Percentiles rank a stretch among this genome's conserved stretches.
Evolutionary conservation across 2,329 filamentous ascomycete species (phyloP).

Genomic region (Emmonsiellopsis sp.): DNA sequence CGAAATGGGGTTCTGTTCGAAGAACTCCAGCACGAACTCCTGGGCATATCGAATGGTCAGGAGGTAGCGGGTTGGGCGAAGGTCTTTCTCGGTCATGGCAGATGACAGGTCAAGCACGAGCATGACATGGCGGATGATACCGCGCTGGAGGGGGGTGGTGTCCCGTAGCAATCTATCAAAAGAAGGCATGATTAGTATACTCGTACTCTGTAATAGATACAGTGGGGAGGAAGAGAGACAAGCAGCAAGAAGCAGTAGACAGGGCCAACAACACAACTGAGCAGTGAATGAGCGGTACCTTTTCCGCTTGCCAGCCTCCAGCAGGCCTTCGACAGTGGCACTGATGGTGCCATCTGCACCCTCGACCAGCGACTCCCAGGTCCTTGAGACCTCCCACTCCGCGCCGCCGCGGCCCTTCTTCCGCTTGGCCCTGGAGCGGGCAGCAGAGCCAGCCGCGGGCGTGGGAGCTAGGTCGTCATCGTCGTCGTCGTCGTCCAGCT

Average conservation of each 20-base stretch:
- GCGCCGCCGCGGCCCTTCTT: conserved; percentile 31
- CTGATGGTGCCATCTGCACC: conserved; percentile 70
- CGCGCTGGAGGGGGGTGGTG: conserved; percentile 88
- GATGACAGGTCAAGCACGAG: conserved; percentile 86
- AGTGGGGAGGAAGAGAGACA: not conserved
- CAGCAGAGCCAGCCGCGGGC: not conserved
- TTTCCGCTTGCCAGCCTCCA: conserved; percentile 76
- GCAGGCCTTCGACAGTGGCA: conserved; percentile 58
- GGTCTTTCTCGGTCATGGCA: conserved; percentile 91
- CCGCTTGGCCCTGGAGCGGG: conserved; percentile 15
- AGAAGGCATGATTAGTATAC: conserved; percentile 1
- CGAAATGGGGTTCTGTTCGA: conserved; percentile 97
- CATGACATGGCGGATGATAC: conserved; percentile 94
- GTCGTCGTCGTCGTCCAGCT: conserved; percentile 22
- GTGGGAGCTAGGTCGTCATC: conserved; percentile 9
- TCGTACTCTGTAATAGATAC: not conserved
- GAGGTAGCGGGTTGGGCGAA: conserved; percentile 78
- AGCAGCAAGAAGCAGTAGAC: too few species aligned
- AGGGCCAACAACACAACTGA: too few species aligned
- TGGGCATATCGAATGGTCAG: conserved; percentile 73
- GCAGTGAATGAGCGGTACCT: conserved; percentile 33
- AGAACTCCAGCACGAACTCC: conserved; percentile 87
- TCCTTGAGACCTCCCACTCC: conserved; percentile 41
- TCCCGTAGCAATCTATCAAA: conserved; percentile 67
- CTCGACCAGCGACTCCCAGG: conserved; percentile 64